Base-by-base conservation (phyloP, 768 basidiomycete genomes). In the Coprinopsis sp. region DNA sequence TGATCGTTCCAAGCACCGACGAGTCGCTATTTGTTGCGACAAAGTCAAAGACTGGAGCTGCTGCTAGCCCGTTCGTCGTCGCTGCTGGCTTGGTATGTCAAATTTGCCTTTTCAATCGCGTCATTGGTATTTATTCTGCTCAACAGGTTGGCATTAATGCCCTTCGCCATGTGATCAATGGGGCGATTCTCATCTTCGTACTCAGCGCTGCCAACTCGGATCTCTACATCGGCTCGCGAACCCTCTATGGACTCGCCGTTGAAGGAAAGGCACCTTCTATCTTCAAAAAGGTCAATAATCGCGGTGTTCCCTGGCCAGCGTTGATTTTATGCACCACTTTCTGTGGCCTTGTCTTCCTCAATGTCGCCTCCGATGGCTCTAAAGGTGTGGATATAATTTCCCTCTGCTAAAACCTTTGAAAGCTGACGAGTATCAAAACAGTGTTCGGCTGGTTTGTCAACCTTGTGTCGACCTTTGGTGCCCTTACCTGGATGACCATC, bases 61-160 rank as follows among this genome's bases (percentile, higher is more conserved):
- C 79, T 27, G 81, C 82, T 6, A 81, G 80, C 37, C 82, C 82
- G 2, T 82, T 84, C 58, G 77, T 82, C 42, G 79, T 84, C 16
- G 71, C 71, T 34, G 66, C 65, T 14, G 68, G 63, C 14, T 51
- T 67, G 48, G 71, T 70, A 47, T 34, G 57, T 54, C 24, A 24
- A n/a, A 11, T 25, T 22, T 34, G 37, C 11, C 28, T 28, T 19
- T 33, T 29, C 6, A n/a, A n/a, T n/a, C n/a, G n/a, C n/a, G n/a
- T n/a, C n/a, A n/a, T n/a, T n/a, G n/a, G n/a, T n/a, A 39, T 34
- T 54, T 19, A 37, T n/a, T 33, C 3, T 30, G 11, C 16, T 16
- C 3, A 30, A 23, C 33, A 71, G 56, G 79, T 75, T 39, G 77
- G 79, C 21, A 83, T 87, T 61, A 72, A 70, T 51, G 70, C 70